These are phyloP conservation scores for Flaveria robusta DNA, from an alignment of 129 eudicot species.

Conservation along the genomic window DNA sequence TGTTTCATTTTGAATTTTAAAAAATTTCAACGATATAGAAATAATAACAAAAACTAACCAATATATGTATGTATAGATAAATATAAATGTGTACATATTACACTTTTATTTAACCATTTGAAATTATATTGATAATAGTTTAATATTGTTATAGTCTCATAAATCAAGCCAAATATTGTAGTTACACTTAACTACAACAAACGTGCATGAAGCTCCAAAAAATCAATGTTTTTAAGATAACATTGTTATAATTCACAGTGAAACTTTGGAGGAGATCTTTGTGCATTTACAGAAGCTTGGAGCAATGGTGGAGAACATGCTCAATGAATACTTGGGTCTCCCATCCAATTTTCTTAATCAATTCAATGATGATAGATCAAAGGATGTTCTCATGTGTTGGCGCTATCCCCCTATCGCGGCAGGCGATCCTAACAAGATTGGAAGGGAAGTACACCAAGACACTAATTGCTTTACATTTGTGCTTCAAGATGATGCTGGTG, in stretches of 20 bases:
- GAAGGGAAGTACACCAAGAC: constrained; percentile 33
- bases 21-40: no score
- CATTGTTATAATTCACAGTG: constrained; percentile 10
- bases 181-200: background rate
- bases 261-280: constrained; percentile 27
- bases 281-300: constrained; percentile 25
- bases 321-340: constrained; percentile 31
- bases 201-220: background rate
- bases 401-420: constrained; percentile 18
- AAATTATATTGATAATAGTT: background rate
- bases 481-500: constrained; percentile 36
- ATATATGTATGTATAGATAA: background rate
- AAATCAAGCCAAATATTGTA: background rate
- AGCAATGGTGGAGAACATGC: constrained; percentile 21
- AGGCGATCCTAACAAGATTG: constrained; percentile 8
- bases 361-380: constrained; percentile 28
- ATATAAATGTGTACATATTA: no score
- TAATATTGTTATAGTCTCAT: background rate
- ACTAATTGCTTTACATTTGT: constrained; percentile 25
- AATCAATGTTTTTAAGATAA: background rate
- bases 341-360: constrained; percentile 24
- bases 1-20: background rate
- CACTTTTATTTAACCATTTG: no score
- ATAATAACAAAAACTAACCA: background rate
- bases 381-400: constrained; percentile 33